Evolutionary conservation across 805 yeast genomes (phyloP).

Genomic region (Zygotorulaspora sp.): DNA sequence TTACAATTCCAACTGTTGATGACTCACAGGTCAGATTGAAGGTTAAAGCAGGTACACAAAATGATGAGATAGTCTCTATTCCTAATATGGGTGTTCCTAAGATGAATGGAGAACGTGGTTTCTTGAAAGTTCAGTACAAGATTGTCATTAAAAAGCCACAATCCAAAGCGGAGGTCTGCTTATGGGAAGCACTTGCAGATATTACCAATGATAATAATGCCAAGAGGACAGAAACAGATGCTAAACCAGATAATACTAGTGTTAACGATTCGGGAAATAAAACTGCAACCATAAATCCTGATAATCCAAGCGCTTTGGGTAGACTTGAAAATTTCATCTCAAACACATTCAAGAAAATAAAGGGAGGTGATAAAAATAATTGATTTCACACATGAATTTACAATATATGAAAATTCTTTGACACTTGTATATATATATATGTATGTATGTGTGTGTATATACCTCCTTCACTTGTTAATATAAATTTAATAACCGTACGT

Average conservation of each 20-base stretch:
- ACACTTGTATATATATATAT: too few relatives aligned
- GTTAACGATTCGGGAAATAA: slow-evolving; percentile 1
- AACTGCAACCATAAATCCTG: slow-evolving; percentile 19
- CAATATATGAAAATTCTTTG: too few relatives aligned
- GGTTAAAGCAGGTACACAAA: slow-evolving; percentile 80
- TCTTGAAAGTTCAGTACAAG: slow-evolving; percentile 66
- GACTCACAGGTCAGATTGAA: slow-evolving; percentile 72
- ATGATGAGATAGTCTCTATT: slow-evolving; percentile 66
- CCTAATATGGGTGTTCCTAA: slow-evolving; percentile 87
- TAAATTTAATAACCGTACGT: too few relatives aligned
- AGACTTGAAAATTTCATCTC: slow-evolving; percentile 56
- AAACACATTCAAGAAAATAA: slow-evolving; percentile 50
- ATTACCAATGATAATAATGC: slow-evolving; percentile 79
- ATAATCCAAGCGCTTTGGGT: slow-evolving; percentile 38
- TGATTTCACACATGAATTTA: background rate
- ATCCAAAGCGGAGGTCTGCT: slow-evolving; percentile 78
- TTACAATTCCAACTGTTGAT: slow-evolving; percentile 85
- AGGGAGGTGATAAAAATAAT: slow-evolving; percentile 24
- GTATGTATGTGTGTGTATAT: too few relatives aligned
- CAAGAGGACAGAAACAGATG: slow-evolving; percentile 44
- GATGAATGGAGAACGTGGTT: slow-evolving; percentile 61
- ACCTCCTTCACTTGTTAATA: too few relatives aligned
- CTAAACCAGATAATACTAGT: background rate
- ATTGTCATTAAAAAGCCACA: slow-evolving; percentile 70
- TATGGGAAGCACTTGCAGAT: slow-evolving; percentile 92